Conservation (phyloP, 2,329 filamentous ascomycete genomes). For the Venturia pyrina region DNA sequence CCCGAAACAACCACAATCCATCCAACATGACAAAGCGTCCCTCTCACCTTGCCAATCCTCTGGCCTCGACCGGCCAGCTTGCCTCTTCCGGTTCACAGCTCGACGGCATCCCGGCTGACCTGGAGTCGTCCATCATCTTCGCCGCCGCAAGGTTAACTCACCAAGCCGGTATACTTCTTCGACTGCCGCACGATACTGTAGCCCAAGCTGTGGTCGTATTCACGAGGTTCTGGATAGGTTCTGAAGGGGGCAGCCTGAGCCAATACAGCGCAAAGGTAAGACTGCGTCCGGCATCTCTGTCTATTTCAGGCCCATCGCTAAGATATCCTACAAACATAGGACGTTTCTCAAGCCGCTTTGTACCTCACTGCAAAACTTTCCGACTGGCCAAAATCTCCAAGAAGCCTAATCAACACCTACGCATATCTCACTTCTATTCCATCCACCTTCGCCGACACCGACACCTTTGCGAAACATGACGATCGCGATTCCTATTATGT, state of each 20-base stretch:
- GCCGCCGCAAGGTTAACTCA: conserved; percentile 65
- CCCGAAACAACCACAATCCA: neutral
- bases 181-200: conserved; percentile 75
- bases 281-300: conserved; percentile 26
- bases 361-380: conserved; percentile 80
- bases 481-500: conserved; percentile 43
- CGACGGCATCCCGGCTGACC: conserved; percentile 51
- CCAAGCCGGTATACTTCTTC: conserved; percentile 68
- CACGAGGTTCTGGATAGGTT: conserved; percentile 66
- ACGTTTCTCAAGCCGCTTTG: conserved; percentile 69
- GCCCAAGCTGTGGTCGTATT: conserved; percentile 77
- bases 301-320: neutral
- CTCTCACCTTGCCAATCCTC: conserved; percentile 45
- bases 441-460: conserved; percentile 42
- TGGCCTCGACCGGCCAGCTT: conserved; percentile 64
- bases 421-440: conserved; percentile 61
- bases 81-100: conserved; percentile 44
- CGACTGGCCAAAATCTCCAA: conserved; percentile 61
- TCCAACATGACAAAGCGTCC: neutral
- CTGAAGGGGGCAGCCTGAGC: conserved; percentile 38
- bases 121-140: conserved; percentile 64
- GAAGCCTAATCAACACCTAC: conserved; percentile 78
- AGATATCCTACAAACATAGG: conserved; percentile 41
- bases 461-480: conserved; percentile 15
- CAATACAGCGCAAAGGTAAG: conserved; percentile 49